Evolutionary conservation across 768 basidiomycete species (phyloP).

Genomic region (Russula abietina): DNA sequence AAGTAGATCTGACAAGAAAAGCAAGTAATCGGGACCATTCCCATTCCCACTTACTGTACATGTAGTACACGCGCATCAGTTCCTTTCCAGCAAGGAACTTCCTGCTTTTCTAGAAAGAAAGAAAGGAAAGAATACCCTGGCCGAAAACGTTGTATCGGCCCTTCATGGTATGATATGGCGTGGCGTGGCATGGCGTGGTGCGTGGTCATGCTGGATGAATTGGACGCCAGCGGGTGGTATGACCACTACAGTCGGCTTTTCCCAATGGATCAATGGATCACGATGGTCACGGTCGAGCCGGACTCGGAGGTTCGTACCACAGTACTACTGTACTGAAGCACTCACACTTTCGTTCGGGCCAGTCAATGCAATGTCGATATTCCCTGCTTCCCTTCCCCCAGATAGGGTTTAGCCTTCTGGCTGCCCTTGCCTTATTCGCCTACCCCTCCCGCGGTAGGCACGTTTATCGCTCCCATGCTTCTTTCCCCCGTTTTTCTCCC

Average conservation of each 20-base stretch:
- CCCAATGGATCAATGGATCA: background rate
- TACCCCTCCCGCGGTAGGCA: background rate
- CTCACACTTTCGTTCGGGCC: background rate
- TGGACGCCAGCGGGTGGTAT: background rate
- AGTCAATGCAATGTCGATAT: no score
- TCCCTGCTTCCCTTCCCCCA: background rate
- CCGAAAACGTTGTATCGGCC: background rate
- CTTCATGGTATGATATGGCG: no score
- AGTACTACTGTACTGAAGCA: no score
- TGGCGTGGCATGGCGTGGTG: no score
- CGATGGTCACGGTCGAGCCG: no score
- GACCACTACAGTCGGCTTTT: background rate
- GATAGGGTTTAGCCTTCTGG: background rate
- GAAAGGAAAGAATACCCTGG: background rate
- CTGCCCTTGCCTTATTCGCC: background rate
- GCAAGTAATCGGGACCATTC: background rate
- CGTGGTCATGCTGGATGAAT: no score
- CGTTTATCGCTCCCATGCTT: background rate
- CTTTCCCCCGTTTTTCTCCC: background rate
- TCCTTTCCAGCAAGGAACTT: background rate
- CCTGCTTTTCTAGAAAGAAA: background rate
- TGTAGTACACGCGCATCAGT: background rate
- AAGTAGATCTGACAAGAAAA: conserved; percentile 1
- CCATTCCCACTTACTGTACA: no score
- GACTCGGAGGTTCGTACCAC: no score